Evolutionary conservation across 75 land plant species (phyloP).

Genomic region (Pseudotsuga menziesii): DNA sequence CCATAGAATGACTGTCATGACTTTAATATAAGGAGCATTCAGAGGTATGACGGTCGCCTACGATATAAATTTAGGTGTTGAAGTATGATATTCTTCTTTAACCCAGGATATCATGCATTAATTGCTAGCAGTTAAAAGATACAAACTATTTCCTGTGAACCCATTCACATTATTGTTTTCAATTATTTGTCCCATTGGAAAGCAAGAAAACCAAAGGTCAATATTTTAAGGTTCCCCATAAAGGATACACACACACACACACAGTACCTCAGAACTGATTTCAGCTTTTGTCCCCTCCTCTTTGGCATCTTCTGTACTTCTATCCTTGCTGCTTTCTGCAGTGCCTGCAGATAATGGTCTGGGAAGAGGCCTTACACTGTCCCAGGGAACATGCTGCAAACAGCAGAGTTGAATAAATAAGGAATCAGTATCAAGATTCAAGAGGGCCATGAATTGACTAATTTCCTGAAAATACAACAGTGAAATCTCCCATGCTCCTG

Average conservation of each 20-base stretch:
- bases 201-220: too few relatives aligned
- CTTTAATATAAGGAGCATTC: too few relatives aligned
- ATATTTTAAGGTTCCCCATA: too few relatives aligned
- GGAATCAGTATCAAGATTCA: background rate
- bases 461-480: background rate
- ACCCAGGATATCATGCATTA: too few relatives aligned
- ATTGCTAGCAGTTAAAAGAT: too few relatives aligned
- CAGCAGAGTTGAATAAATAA: background rate
- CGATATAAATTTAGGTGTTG: too few relatives aligned
- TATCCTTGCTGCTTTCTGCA: conserved; percentile 21
- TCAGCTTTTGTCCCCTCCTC: background rate
- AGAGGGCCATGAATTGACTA: background rate
- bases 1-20: too few relatives aligned
- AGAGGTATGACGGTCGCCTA: too few relatives aligned
- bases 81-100: too few relatives aligned
- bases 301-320: conserved; percentile 18
- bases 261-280: background rate
- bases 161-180: too few relatives aligned
- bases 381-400: conserved; percentile 27
- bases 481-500: background rate
- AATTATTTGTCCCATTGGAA: too few relatives aligned
- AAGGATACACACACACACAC: background rate
- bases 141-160: too few relatives aligned
- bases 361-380: conserved; percentile 25
- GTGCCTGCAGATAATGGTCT: conserved; percentile 30